These are phyloP conservation scores for Echites panduratus DNA, from an alignment of 257 asterid species.

Conservation along the genomic window DNA sequence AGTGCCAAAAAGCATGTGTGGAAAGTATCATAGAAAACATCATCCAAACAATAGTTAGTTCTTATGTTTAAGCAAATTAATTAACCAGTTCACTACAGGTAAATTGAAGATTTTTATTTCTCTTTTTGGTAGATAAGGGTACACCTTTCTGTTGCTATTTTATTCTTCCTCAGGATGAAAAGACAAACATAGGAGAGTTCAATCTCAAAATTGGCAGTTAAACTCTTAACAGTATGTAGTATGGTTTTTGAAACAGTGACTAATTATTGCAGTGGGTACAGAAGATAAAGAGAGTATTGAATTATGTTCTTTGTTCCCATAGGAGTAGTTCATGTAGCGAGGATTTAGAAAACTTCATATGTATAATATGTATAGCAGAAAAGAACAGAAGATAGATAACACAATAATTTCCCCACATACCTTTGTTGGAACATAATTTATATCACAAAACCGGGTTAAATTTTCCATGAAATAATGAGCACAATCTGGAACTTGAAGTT, in stretches of 20 bases:
- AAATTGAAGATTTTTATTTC: background rate
- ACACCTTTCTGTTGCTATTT: background rate
- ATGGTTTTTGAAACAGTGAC: background rate
- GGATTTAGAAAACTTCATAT: background rate
- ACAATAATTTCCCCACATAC: slow-evolving; percentile 26
- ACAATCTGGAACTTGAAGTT: slow-evolving; percentile 96
- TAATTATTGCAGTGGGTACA: background rate
- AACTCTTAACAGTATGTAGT: background rate
- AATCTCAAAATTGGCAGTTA: background rate
- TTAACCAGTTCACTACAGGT: background rate
- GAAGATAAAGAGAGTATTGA: background rate
- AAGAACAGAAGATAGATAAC: background rate
- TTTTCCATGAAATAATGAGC: slow-evolving; percentile 91
- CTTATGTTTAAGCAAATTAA: background rate
- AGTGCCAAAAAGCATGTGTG: background rate
- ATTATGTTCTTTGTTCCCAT: background rate
- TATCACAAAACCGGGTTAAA: slow-evolving; percentile 68
- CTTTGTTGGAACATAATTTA: slow-evolving; percentile 83
- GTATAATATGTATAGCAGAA: background rate
- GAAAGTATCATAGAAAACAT: background rate
- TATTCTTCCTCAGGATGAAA: background rate
- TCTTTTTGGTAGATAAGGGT: background rate
- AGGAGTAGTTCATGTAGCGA: background rate
- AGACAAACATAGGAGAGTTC: background rate
- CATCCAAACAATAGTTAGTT: background rate